Conservation (phyloP, 1,139 yeast species). For the Kluyveromyces sp. region DNA sequence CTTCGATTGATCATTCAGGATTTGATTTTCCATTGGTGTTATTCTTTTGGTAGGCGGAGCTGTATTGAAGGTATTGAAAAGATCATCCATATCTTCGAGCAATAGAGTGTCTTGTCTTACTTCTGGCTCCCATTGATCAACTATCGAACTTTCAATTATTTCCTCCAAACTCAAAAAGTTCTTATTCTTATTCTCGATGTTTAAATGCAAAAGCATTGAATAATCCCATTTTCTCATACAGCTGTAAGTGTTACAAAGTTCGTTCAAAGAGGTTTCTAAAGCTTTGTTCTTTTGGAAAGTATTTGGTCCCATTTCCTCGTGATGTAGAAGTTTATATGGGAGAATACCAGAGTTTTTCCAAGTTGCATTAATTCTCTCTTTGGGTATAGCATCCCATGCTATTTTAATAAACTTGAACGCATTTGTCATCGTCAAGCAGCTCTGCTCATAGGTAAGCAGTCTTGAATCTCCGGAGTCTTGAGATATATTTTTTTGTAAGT, state of each 20-base stretch:
- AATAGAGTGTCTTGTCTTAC: constrained; percentile 4
- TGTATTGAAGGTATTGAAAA: constrained; percentile 1
- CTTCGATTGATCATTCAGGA: not conserved
- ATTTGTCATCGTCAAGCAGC: constrained; percentile 42
- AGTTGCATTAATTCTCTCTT: constrained; percentile 40
- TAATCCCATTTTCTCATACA: constrained; percentile 55
- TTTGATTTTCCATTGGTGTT: not conserved
- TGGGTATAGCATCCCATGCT: constrained; percentile 48
- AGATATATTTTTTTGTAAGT: constrained; percentile 28
- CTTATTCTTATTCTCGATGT: constrained; percentile 48
- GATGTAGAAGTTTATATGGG: constrained; percentile 26
- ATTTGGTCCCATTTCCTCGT: constrained; percentile 27
- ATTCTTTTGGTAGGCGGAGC: not conserved
- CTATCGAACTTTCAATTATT: constrained; percentile 53
- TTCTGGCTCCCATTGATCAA: constrained; percentile 36
- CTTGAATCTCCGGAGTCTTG: constrained; percentile 16
- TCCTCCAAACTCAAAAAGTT: constrained; percentile 58
- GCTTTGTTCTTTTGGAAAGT: constrained; percentile 31
- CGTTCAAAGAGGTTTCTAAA: constrained; percentile 34
- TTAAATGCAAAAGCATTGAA: constrained; percentile 47
- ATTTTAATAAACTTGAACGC: constrained; percentile 52
- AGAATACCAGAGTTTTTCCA: constrained; percentile 44
- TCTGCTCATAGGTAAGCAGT: constrained; percentile 31
- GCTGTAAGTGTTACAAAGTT: constrained; percentile 39
- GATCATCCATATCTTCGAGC: constrained; percentile 1